Percentiles rank a stretch among this genome's conserved stretches.
These are phyloP conservation scores for Xylaria telfairii DNA, from an alignment of 495 filamentous ascomycete species.

Conservation along the genomic window DNA sequence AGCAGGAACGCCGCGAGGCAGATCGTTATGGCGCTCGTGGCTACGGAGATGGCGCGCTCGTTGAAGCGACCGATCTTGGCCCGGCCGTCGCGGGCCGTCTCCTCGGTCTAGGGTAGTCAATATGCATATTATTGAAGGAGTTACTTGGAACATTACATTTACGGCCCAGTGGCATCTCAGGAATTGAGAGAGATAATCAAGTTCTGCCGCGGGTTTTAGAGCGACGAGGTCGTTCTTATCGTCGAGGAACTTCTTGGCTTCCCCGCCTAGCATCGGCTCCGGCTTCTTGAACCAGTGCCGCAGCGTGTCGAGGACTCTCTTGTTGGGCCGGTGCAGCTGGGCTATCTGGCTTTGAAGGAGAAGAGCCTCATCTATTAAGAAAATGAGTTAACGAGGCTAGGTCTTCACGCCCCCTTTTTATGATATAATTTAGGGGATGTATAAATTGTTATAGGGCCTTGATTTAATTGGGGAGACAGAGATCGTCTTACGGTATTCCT, in stretches of 20 bases:
- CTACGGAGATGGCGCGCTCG: conserved; percentile 12
- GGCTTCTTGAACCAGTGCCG: conserved; percentile 17
- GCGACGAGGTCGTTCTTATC: conserved; percentile 24
- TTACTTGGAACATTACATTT: not conserved
- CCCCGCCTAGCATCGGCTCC: conserved; percentile 21
- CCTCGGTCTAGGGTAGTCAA: conserved; percentile 17
- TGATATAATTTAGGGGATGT: not conserved
- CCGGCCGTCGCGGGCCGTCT: not conserved
- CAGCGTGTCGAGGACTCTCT: conserved; percentile 15
- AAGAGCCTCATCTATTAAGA: conserved; percentile 27
- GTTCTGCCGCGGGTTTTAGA: not conserved
- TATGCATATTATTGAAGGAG: not conserved
- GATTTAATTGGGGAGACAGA: not conserved
- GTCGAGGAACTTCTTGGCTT: conserved; percentile 19
- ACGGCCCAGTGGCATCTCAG: not conserved
- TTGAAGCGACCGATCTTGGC: conserved; percentile 19
- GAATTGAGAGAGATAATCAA: not conserved
- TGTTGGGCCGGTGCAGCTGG: conserved; percentile 13
- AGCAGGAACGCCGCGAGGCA: conserved; percentile 21
- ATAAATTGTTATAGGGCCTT: not conserved
- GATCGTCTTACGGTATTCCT: conserved; percentile 28
- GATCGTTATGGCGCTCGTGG: conserved; percentile 21
- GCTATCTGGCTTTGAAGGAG: conserved; percentile 28
- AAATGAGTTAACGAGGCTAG: not conserved
- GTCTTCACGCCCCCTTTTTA: not conserved